A percentile compares a stretch with the other conserved stretches of the same genome.
Evolutionary conservation across 352 stramenopile species (phyloP).

Genomic region (Phytophthora hibernalis): DNA sequence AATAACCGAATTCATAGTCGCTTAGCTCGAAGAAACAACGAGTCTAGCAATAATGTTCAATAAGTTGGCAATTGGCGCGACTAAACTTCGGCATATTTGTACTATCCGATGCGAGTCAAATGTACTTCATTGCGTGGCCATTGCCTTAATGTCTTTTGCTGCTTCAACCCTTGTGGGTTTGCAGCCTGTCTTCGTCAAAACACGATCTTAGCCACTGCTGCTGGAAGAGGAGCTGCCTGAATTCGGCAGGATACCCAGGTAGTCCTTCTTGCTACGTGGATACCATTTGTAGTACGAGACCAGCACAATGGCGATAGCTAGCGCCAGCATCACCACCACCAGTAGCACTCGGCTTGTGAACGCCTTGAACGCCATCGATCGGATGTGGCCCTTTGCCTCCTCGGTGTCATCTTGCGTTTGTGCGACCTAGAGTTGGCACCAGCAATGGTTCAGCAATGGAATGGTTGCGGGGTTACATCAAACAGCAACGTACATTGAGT

Average conservation of each 20-base stretch:
- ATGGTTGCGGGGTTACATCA: neutral
- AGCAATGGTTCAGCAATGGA: neutral
- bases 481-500: constrained; percentile 50
- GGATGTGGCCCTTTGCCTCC: constrained; percentile 61
- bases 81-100: constrained; percentile 30
- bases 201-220: constrained; percentile 13
- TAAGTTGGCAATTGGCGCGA: constrained; percentile 28
- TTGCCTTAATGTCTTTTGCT: constrained; percentile 11
- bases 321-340: constrained; percentile 64
- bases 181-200: neutral
- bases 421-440: constrained; percentile 43
- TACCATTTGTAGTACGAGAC: constrained; percentile 88
- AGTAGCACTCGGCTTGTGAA: constrained; percentile 69
- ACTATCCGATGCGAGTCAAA: constrained; percentile 19
- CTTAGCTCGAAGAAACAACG: neutral
- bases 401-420: constrained; percentile 73
- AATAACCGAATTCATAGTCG: constrained; percentile 16
- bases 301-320: constrained; percentile 59
- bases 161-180: neutral
- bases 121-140: constrained; percentile 12
- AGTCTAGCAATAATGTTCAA: constrained; percentile 25
- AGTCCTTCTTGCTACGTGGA: constrained; percentile 72
- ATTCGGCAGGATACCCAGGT: constrained; percentile 59
- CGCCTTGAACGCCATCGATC: constrained; percentile 64
- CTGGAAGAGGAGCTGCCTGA: constrained; percentile 29